Conservation (phyloP, 345 rosid genomes). For the Excoecaria agallocha region DNA sequence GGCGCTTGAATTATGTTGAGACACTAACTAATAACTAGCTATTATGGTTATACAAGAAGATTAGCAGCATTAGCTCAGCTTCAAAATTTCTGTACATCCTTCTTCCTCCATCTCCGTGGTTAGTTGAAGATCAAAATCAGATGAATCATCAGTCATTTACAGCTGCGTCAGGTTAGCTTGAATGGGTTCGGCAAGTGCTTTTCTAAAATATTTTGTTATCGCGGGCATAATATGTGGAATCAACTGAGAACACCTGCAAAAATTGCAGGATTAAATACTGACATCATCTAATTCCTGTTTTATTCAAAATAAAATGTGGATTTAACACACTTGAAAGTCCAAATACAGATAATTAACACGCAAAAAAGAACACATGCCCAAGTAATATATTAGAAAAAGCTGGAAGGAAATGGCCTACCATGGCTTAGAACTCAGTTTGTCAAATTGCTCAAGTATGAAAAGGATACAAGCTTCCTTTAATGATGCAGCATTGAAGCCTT, state of each 20-base stretch:
- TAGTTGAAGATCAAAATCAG: constrained; percentile 1
- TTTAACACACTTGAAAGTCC: neutral
- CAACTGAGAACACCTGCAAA: constrained; percentile 47
- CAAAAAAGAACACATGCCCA: neutral
- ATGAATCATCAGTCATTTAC: constrained; percentile 21
- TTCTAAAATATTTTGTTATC: constrained; percentile 39
- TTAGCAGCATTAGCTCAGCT: neutral
- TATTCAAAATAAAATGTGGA: neutral
- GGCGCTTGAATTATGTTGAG: constrained; percentile 1
- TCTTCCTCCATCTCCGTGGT: neutral
- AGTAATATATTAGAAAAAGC: neutral
- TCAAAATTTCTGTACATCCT: constrained; percentile 23
- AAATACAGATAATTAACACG: neutral
- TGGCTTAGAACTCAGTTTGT: constrained; percentile 47
- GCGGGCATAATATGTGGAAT: constrained; percentile 52
- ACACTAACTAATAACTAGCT: neutral
- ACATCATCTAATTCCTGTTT: neutral
- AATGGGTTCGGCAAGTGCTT: constrained; percentile 38
- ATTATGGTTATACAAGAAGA: neutral
- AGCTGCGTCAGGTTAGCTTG: constrained; percentile 26
- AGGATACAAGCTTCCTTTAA: constrained; percentile 64
- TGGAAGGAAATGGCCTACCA: constrained; percentile 39
- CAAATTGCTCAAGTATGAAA: constrained; percentile 53
- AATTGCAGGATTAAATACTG: neutral
- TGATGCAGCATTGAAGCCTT: constrained; percentile 53